A percentile compares a stretch with the other conserved stretches of the same genome.
These are phyloP conservation scores for Metahyphopichia silvanorum DNA, from an alignment of 805 yeast species.

Conservation along the genomic window DNA sequence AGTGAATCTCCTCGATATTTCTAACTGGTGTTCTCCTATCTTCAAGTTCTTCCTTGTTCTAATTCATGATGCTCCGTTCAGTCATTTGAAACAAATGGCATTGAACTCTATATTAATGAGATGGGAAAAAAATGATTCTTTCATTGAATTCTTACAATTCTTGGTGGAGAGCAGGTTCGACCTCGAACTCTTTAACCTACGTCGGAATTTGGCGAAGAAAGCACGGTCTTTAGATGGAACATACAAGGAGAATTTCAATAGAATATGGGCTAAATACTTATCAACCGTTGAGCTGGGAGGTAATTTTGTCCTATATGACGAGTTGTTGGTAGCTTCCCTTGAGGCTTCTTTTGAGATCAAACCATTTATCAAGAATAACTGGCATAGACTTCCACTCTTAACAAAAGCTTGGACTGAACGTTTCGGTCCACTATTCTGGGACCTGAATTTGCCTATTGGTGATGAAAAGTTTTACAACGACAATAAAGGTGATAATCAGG, in stretches of 20 bases:
- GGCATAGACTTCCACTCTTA: conserved; percentile 21
- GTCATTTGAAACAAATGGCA: conserved; percentile 22
- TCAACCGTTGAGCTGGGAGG: conserved; percentile 6
- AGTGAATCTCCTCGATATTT: conserved; percentile 16
- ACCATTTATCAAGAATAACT: conserved; percentile 11
- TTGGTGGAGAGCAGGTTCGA: conserved; percentile 23
- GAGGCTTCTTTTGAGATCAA: conserved; percentile 12
- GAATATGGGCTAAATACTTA: conserved; percentile 18
- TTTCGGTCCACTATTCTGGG: background rate
- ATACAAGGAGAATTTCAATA: conserved; percentile 11
- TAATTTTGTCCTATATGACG: conserved; percentile 16
- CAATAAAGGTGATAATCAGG: too few species aligned
- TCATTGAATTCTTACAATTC: conserved; percentile 17
- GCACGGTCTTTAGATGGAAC: conserved; percentile 9
- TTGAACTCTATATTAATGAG: conserved; percentile 15
- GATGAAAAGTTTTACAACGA: too few species aligned
- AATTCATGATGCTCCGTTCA: conserved; percentile 34
- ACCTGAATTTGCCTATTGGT: background rate
- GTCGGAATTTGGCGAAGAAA: conserved; percentile 12
- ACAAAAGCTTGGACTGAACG: conserved; percentile 13
- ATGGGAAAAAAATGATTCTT: conserved; percentile 13
- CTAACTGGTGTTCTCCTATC: conserved; percentile 26
- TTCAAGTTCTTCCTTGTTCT: conserved; percentile 30
- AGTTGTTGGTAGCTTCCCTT: conserved; percentile 11
- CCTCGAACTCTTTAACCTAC: conserved; percentile 19